Conservation (phyloP, 2,329 filamentous ascomycete species). For the Monilinia vaccinii-corymbosi region DNA sequence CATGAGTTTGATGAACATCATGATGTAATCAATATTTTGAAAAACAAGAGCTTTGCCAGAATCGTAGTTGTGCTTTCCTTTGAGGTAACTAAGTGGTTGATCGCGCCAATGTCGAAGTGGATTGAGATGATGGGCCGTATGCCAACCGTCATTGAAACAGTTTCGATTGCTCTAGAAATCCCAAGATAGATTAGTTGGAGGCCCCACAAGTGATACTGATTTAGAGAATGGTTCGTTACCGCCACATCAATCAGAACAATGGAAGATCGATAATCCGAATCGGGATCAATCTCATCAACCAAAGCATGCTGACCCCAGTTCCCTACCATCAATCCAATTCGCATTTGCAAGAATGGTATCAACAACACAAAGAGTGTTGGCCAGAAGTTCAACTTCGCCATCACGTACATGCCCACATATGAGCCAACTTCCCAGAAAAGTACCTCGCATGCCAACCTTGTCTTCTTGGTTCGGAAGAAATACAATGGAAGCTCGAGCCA, state of each 20-base stretch:
- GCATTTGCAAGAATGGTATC: slow-evolving; percentile 55
- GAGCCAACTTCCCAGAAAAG: slow-evolving; percentile 52
- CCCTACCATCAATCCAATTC: slow-evolving; percentile 67
- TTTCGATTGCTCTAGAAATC: slow-evolving; percentile 60
- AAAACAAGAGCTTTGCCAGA: slow-evolving; percentile 65
- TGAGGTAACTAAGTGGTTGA: slow-evolving; percentile 64
- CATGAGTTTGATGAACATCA: slow-evolving; percentile 61
- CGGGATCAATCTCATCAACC: slow-evolving; percentile 64
- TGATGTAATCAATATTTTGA: slow-evolving; percentile 72
- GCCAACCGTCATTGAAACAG: slow-evolving; percentile 77
- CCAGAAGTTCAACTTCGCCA: slow-evolving; percentile 40
- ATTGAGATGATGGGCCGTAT: slow-evolving; percentile 74
- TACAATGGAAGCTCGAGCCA: slow-evolving; percentile 71
- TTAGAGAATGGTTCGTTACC: slow-evolving; percentile 39
- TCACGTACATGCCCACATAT: slow-evolving; percentile 46
- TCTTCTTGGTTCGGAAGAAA: slow-evolving; percentile 56
- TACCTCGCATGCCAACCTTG: slow-evolving; percentile 43
- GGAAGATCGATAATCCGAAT: slow-evolving; percentile 70
- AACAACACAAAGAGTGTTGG: slow-evolving; percentile 54
- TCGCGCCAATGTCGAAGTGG: slow-evolving; percentile 74
- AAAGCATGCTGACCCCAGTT: slow-evolving; percentile 83
- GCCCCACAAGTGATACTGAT: not conserved
- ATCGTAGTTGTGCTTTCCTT: slow-evolving; percentile 58
- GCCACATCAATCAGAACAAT: slow-evolving; percentile 72
- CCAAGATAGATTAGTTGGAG: slow-evolving; percentile 10